Base-by-base conservation (phyloP, 2,329 filamentous ascomycete genomes). In the Leptographium lundbergii region DNA sequence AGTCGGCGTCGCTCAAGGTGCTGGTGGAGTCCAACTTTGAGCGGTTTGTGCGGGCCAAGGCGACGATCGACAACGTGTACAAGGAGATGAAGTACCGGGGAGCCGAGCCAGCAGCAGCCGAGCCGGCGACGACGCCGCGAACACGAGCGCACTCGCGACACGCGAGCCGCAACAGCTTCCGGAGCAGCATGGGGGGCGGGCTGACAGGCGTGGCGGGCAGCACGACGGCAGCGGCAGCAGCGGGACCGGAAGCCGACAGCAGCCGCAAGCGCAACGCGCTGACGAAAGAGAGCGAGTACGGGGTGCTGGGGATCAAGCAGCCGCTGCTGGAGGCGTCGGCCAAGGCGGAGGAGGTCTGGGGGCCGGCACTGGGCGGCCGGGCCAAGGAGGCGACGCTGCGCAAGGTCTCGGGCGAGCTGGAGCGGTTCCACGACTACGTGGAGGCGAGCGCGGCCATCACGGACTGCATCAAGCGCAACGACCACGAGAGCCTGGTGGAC, bases 21-120 rank as follows among this genome's bases (percentile, higher is more conserved):
- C 80, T 99, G 22, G 94, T 99, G 27, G 94, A 99, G 72, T 92
- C 89, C 63, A 99, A 99, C 71, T 99, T 99, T 69, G 95, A 99
- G 73, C 87, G 92, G 64, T 99, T 99, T 75, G 94, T 99, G 59
- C 87, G 90, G 63, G 94, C 94, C 51, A 99, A 99, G 72, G 89
- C 92, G 22, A 97, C 92, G 9, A 97, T 99, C 67, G 94, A 99
- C 74, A 95, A 95, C 73, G 94, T 99, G 57, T 99, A 99, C 74
- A 95, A 86, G 62, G 94, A 99, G 72, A 99, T 99, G 94, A 96
- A 82, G 78, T 91, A 77, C 65, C 78, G 81, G 54, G 84, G 84
- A 13, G 75, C 70, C 25, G 82, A 86, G 54, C 77, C 79, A 6
- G 72, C 74, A 3, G 36, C 36, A 22, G 39, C 24, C 11, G 54